phyloP scores from a whole-genome alignment of 2,329 filamentous ascomycete species.

The Sordariomycetes sp. region DNA sequence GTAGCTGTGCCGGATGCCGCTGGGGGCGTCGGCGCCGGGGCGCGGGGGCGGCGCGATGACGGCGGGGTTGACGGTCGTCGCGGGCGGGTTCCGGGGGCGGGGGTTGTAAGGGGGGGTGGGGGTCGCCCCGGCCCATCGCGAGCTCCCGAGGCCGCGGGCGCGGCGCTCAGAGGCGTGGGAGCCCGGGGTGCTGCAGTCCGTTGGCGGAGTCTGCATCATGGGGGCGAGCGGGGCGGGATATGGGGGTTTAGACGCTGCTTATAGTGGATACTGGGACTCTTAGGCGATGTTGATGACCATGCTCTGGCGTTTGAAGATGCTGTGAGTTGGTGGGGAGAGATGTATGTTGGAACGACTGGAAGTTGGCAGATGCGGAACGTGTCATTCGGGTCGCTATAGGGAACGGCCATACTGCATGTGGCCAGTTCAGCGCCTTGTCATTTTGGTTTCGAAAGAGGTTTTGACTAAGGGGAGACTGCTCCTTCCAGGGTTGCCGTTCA shows the following conservation, averaged over 20 bases:
- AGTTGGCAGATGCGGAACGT: background rate
- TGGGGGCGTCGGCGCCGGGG: background rate
- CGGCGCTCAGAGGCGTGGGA: background rate
- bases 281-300: background rate
- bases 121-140: constrained; percentile 5
- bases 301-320: background rate
- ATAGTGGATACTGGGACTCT: background rate
- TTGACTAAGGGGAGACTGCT: background rate
- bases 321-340: background rate
- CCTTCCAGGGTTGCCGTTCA: background rate
- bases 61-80: constrained; percentile 1
- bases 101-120: background rate
- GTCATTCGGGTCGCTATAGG: background rate
- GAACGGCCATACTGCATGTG: background rate
- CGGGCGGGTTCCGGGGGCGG: background rate
- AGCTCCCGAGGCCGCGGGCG: background rate
- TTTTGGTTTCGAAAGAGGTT: background rate
- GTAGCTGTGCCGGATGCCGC: background rate
- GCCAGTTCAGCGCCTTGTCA: background rate
- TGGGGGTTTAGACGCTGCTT: background rate
- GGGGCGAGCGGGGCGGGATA: background rate
- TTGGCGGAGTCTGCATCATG: background rate
- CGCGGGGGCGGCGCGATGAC: background rate
- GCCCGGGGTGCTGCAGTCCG: background rate
- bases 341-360: background rate